Percentiles rank a stretch among this genome's conserved stretches.
These are phyloP conservation scores for Pleurotus sapidus DNA, from an alignment of 768 basidiomycete species.

Conservation along the genomic window DNA sequence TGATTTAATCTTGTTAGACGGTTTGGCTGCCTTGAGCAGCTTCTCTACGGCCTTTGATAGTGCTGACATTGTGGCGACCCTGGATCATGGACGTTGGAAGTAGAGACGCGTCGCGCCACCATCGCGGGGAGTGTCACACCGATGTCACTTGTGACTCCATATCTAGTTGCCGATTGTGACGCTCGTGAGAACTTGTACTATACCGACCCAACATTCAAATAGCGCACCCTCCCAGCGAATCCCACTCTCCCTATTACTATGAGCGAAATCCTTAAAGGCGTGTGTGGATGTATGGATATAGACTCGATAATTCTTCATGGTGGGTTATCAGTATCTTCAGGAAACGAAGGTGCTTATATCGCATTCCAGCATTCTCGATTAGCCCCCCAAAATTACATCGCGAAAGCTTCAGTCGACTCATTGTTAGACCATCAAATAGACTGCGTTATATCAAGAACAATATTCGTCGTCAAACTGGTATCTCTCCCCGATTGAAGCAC, in stretches of 20 bases:
- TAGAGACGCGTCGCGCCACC: not conserved
- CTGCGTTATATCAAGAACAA: not conserved
- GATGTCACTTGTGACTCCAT: not conserved
- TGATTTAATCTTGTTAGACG: not conserved
- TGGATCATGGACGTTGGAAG: constrained; percentile 1
- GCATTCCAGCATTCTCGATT: not conserved
- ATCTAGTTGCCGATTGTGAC: too few species aligned
- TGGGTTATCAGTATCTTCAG: not conserved
- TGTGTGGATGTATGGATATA: not conserved
- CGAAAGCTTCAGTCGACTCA: not conserved
- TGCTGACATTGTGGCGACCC: not conserved
- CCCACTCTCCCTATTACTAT: not conserved
- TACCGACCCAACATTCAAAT: not conserved
- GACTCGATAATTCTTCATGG: constrained; percentile 1
- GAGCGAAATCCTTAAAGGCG: not conserved
- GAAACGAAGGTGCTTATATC: not conserved
- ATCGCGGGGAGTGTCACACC: not conserved
- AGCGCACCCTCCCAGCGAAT: not conserved
- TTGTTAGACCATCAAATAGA: not conserved
- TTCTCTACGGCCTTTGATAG: not conserved
- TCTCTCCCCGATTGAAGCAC: not conserved
- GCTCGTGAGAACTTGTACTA: too few species aligned
- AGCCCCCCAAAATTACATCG: not conserved
- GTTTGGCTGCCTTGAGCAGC: not conserved
- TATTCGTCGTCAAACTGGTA: not conserved